Evolutionary conservation across 352 stramenopile genomes (phyloP).

Genomic region (Phytophthora vignae): DNA sequence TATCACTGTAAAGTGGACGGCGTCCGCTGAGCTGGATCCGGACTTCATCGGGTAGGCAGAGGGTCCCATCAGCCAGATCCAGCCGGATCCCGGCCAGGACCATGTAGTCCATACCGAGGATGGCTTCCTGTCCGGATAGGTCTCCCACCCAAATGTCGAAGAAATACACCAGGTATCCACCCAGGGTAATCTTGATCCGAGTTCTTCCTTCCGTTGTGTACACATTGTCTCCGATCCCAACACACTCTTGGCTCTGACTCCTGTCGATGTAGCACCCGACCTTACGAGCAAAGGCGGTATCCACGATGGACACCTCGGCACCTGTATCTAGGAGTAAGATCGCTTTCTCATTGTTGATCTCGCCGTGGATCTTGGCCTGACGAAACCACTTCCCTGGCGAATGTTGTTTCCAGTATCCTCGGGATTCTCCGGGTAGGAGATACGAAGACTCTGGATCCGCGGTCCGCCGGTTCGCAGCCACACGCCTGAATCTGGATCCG

Average conservation of each 20-base stretch:
- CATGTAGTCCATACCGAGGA: constrained; percentile 14
- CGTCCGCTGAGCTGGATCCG: constrained; percentile 10
- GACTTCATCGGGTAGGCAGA: constrained; percentile 3
- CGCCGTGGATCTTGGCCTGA: no score
- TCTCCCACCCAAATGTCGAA: no score
- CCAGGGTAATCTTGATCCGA: no score
- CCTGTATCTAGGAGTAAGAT: no score
- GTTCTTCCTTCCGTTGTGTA: no score
- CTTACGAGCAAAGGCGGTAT: no score
- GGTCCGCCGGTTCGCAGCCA: neutral
- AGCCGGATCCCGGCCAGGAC: constrained; percentile 19
- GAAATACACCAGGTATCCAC: no score
- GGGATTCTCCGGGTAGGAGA: neutral
- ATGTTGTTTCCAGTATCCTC: constrained; percentile 5
- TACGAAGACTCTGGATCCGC: neutral
- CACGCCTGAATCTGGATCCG: neutral
- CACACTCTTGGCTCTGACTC: no score
- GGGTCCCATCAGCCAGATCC: neutral
- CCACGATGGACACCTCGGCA: no score
- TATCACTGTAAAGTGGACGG: constrained; percentile 5
- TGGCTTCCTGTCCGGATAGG: neutral
- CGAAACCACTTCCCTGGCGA: neutral
- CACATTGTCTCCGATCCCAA: no score
- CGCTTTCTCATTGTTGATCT: no score
- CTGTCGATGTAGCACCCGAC: no score